phyloP scores from a whole-genome alignment of 805 yeast species.

The Metschnikowia matae region DNA sequence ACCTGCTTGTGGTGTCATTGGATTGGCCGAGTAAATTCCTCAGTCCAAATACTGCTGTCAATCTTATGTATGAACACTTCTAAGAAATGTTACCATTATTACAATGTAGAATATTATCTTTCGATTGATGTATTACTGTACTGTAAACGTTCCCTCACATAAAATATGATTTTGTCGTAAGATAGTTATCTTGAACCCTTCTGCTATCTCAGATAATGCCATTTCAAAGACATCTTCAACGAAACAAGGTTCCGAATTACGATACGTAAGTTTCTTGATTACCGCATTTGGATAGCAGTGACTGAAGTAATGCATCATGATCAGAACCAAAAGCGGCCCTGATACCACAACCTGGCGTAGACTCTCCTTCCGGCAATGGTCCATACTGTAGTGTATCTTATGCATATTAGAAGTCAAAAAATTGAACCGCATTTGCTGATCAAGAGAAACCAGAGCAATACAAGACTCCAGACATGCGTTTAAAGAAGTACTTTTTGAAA shows the following conservation, averaged over 20 bases:
- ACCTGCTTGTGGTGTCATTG: conserved; percentile 98
- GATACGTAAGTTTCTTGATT: conserved; percentile 41
- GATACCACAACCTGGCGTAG: conserved; percentile 64
- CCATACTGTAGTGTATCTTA: conserved; percentile 67
- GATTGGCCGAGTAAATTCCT: conserved; percentile 45
- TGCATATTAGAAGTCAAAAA: conserved; percentile 82
- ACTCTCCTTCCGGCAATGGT: conserved; percentile 55
- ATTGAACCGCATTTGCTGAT: conserved; percentile 58
- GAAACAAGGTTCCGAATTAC: conserved; percentile 48
- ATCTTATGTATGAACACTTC: neutral
- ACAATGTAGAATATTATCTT: neutral
- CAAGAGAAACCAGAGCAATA: conserved; percentile 27
- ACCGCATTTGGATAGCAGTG: conserved; percentile 11
- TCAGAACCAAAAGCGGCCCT: conserved; percentile 73
- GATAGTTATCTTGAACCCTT: conserved; percentile 1
- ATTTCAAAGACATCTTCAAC: conserved; percentile 28
- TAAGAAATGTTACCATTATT: neutral
- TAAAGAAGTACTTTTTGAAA: neutral
- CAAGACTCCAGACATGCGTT: neutral
- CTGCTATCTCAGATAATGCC: neutral
- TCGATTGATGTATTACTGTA: neutral
- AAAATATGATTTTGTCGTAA: conserved; percentile 3
- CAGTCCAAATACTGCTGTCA: neutral
- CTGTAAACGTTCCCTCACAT: conserved; percentile 9
- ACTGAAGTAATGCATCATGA: conserved; percentile 49